These are phyloP conservation scores for Castanea crenata DNA, from an alignment of 306 rosid species.

Conservation along the genomic window DNA sequence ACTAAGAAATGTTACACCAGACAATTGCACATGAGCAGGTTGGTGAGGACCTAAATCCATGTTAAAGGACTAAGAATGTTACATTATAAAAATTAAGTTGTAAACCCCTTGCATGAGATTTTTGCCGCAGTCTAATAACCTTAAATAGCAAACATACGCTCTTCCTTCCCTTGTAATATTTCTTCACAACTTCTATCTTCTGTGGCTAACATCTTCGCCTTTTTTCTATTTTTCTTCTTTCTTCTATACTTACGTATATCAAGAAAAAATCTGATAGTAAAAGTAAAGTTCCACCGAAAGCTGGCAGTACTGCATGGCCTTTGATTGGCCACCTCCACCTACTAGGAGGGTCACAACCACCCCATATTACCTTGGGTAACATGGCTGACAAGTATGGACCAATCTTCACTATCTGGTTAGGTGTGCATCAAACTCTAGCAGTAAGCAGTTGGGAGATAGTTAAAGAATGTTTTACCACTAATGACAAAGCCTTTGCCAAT, in stretches of 20 bases:
- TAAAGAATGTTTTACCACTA: not conserved
- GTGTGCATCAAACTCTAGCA: not conserved
- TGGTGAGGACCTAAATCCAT: too few species aligned
- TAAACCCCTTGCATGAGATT: too few species aligned
- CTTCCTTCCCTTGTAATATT: not conserved
- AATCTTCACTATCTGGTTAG: not conserved
- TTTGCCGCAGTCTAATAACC: too few species aligned
- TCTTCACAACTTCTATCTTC: not conserved
- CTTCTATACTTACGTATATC: not conserved
- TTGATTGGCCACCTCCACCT: conserved; percentile 23
- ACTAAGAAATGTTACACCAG: too few species aligned
- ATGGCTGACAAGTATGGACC: not conserved
- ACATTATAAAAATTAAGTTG: too few species aligned
- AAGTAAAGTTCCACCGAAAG: not conserved
- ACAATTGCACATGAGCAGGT: too few species aligned
- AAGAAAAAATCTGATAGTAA: not conserved
- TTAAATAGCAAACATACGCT: too few species aligned
- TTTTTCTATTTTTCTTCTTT: not conserved
- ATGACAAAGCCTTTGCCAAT: conserved; percentile 2
- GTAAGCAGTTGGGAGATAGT: not conserved
- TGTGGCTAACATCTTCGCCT: not conserved
- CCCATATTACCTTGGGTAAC: not conserved
- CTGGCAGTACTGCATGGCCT: conserved; percentile 7
- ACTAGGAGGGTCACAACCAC: not conserved
- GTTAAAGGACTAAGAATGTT: too few species aligned